Evolutionary conservation across 2,329 filamentous ascomycete species (phyloP), one percentile per base, ranked within the genome.

Genomic region (Aschersonia sp.): DNA sequence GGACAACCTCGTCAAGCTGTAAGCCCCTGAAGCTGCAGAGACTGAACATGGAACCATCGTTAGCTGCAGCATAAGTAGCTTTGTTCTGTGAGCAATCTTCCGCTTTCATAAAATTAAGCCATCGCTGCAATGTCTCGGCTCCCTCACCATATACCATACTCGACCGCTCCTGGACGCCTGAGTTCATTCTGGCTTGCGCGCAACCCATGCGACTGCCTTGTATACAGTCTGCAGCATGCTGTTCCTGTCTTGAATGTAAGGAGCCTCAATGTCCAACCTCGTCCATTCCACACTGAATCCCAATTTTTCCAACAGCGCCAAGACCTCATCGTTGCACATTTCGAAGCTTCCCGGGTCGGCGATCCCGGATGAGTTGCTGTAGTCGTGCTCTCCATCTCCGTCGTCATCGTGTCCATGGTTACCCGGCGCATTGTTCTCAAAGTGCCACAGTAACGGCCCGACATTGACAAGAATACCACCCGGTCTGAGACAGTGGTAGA

Each of bases 401-500:
- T 74, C 71, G 39, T 70, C 66, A 35, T 74, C 70, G 41, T 70
- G 66, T 10, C 74, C 69, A 57, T 77, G 69, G 53, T 74, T 72
- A 40, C 77, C 75, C 0, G 76, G 77, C 1, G 77, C 72, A 41
- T 82, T 76, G 54, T 87, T 83, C 60, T 94, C 87, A 62, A 94
- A 97, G 63, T 98, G 94, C 92, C 92, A 98, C 41, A 97, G 70
- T 47, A 98, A 66, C 1, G 92, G 92, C 0, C 92, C 92, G 30
- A 94, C 70, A 58, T 98, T 98, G 59, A 95, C 76, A 70, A 94
- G 85, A 4, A 94, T 58, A 0, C 92, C 92, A 30, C 84, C 84
- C 0, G 78, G 71, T 54, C 76, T 79, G 45, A 98, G 73, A 58
- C 89, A 94, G 59, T 84, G 77, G 41, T 68, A 70, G 47, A 97